Conservation (phyloP, 768 basidiomycete species). For the Lactarius pseudohatsudake region DNA sequence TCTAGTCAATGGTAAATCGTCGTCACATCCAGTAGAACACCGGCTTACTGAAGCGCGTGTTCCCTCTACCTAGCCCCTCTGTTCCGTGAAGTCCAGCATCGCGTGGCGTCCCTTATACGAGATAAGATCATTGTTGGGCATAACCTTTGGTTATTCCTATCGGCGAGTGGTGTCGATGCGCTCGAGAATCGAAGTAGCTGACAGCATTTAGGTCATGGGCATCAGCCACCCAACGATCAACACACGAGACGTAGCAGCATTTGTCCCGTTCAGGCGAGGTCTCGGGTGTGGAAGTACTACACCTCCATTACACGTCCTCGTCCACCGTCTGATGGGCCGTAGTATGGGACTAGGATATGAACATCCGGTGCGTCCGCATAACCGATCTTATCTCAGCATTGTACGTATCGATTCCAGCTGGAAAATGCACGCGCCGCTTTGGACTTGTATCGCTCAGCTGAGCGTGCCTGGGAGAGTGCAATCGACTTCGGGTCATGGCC, state of each 20-base stretch:
- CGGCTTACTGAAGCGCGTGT: not conserved
- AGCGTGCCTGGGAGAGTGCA: conserved; percentile 48
- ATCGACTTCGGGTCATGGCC: conserved; percentile 51
- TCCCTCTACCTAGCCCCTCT: conserved; percentile 40
- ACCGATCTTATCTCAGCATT: conserved; percentile 1
- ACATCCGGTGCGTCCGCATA: conserved; percentile 44
- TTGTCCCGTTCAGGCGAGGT: conserved; percentile 48
- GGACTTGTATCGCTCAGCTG: conserved; percentile 53
- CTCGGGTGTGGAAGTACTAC: conserved; percentile 34
- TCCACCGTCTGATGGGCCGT: conserved; percentile 47
- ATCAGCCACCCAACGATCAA: conserved; percentile 51
- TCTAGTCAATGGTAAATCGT: conserved; percentile 41
- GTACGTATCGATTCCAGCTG: conserved; percentile 36
- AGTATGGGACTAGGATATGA: conserved; percentile 45
- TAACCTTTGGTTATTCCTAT: conserved; percentile 52
- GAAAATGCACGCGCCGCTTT: conserved; percentile 52
- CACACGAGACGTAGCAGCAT: conserved; percentile 57
- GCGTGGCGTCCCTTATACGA: conserved; percentile 43
- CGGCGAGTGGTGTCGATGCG: conserved; percentile 38
- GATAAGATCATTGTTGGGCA: conserved; percentile 58
- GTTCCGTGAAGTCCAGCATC: conserved; percentile 49
- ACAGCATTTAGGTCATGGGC: conserved; percentile 44
- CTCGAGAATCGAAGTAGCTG: conserved; percentile 10
- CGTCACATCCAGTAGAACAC: not conserved
- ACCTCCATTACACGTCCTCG: conserved; percentile 43